Conservation (phyloP, 768 basidiomycete genomes). For the Heimioporus sp. region DNA sequence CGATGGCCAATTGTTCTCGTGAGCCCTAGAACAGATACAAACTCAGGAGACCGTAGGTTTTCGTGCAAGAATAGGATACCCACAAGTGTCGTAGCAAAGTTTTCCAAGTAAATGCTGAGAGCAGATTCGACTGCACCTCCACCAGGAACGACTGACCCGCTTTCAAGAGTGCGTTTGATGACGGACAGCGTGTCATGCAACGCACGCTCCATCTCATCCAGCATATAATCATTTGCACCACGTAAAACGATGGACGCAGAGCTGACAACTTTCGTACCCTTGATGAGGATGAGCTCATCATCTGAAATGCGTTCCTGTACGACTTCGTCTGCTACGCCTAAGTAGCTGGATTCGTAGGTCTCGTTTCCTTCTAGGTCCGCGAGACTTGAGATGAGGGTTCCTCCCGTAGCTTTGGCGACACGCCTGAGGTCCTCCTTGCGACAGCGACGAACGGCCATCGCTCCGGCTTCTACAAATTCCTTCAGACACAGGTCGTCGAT, state of each 20-base stretch:
- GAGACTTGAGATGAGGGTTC: constrained; percentile 86
- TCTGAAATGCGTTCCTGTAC: constrained; percentile 97
- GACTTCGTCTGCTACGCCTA: constrained; percentile 95
- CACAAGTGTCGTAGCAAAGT: constrained; percentile 97
- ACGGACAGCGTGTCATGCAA: constrained; percentile 93
- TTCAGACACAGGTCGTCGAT: constrained; percentile 98
- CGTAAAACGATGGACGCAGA: constrained; percentile 91
- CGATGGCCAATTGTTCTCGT: constrained; percentile 96
- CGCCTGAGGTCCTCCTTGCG: constrained; percentile 96
- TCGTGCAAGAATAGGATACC: constrained; percentile 26
- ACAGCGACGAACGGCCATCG: constrained; percentile 97
- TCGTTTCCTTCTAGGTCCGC: constrained; percentile 98
- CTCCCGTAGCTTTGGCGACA: constrained; percentile 96
- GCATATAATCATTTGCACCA: constrained; percentile 98
- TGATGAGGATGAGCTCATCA: constrained; percentile 95
- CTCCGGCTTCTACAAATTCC: constrained; percentile 98
- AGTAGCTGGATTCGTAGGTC: constrained; percentile 87
- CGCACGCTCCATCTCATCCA: constrained; percentile 99
- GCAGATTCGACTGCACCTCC: constrained; percentile 98
- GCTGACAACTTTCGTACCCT: constrained; percentile 95
- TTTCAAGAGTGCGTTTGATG: constrained; percentile 96
- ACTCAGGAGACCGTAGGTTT: not conserved
- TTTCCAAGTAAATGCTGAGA: constrained; percentile 95
- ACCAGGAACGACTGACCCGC: constrained; percentile 92
- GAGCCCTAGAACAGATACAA: constrained; percentile 66